Evolutionary conservation across 1,284 basidiomycete genomes (phyloP), one percentile per base, ranked within the genome.

Genomic region (Kalmanozyma brasiliensis): DNA sequence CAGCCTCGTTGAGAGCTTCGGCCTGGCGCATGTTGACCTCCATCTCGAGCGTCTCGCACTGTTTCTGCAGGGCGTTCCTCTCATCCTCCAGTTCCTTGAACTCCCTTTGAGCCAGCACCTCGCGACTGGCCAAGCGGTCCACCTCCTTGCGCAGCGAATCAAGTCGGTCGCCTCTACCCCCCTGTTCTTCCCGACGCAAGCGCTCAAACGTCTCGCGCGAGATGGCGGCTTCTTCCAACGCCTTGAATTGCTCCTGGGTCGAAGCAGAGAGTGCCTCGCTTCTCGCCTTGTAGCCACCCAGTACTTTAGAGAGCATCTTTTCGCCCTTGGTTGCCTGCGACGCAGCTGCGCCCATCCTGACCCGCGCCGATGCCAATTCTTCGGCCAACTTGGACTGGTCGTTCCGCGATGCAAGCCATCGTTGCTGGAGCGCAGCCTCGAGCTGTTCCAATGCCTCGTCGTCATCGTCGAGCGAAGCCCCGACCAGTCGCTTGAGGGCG

Each of bases 211-310:
- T 73, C 32, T 57, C 53, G 33, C 47, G 65, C 47, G 62, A 62
- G 24, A 79, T 49, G 14, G 34, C 36, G 10, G 60, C 58, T 34
- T 78, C 71, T 29, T 56, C 62, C 14, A 79, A 44, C 37, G 48
- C 53, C 24, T 46, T 46, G 38, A 63, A 72, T 4, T 53, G 56
- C 23, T 74, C 61, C 20, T 45, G 47, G 38, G 71, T 49, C 36
- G 67, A 61, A 76, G 88, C 88, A 14, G 86, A 84, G 8, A 95
- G 85, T 38, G 88, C 87, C 72, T 86, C 86, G 37, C 89, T 89
- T 14, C 95, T 88, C 34, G 87, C 87, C 78, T 92, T 88, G 83
- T 98, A 98, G 3, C 96, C 96, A 36, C 94, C 94, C 8, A 98
- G 87, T 20, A 89, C 87, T 68, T 95, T 89, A 13, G 85, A 87